A percentile compares a stretch with the other conserved stretches of the same genome.
These are phyloP conservation scores for Fusarium sp. DNA, from an alignment of 2,329 filamentous ascomycete genomes.

Conservation along the genomic window DNA sequence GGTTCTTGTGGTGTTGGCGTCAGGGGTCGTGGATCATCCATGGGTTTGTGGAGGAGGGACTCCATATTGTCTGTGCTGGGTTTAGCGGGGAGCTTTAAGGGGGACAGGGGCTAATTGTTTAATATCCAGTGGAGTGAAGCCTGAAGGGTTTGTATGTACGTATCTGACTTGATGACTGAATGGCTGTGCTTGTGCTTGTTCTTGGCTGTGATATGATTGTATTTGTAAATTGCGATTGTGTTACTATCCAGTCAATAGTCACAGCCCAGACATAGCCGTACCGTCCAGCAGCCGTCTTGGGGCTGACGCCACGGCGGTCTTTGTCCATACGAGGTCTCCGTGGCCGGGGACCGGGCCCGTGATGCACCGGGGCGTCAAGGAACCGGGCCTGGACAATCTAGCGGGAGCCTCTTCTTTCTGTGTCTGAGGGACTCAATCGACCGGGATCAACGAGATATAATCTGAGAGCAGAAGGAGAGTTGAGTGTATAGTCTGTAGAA, in stretches of 20 bases:
- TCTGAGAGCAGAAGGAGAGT: background rate
- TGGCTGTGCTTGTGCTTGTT: too few relatives aligned
- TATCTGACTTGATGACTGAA: too few relatives aligned
- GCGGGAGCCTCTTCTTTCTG: conserved; percentile 4
- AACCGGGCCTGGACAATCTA: conserved; percentile 11
- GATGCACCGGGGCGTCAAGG: background rate
- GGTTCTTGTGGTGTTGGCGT: conserved; percentile 26
- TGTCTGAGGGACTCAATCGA: too few relatives aligned
- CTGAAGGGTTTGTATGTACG: too few relatives aligned
- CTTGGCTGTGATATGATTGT: background rate
- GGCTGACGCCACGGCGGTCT: background rate
- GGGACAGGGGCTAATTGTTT: conserved; percentile 6
- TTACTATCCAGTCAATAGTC: background rate
- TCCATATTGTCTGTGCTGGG: conserved; percentile 15
- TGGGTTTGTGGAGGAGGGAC: conserved; percentile 29
- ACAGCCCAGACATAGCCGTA: too few relatives aligned
- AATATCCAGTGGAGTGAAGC: background rate
- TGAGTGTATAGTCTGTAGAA: background rate
- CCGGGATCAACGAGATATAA: conserved; percentile 9
- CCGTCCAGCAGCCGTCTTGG: background rate
- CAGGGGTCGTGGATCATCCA: conserved; percentile 36
- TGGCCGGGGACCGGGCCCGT: background rate
- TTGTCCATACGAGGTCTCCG: background rate
- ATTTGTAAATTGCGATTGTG: background rate
- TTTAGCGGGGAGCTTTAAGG: conserved; percentile 26